These are phyloP conservation scores for Parastagonospora avenae DNA, from an alignment of 2,329 filamentous ascomycete genomes.

Conservation along the genomic window DNA sequence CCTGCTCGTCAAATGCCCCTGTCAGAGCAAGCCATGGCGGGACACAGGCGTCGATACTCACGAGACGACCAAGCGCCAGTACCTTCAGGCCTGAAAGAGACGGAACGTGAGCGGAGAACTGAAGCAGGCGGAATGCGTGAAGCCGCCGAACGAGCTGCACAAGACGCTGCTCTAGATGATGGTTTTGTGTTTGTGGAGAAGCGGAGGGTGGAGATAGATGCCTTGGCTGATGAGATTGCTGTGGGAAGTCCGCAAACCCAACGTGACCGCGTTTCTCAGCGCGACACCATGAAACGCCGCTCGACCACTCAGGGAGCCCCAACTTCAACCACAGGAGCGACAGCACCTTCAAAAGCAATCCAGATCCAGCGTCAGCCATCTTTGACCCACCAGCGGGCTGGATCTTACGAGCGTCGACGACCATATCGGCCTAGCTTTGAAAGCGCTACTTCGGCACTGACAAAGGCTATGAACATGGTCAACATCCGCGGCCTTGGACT, in stretches of 20 bases:
- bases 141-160: constrained; percentile 70
- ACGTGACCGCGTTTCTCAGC: constrained; percentile 54
- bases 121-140: constrained; percentile 48
- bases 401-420: constrained; percentile 80
- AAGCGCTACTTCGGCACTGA: constrained; percentile 88
- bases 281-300: constrained; percentile 71
- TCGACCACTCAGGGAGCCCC: constrained; percentile 78
- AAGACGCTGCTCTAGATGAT: constrained; percentile 87
- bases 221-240: constrained; percentile 92
- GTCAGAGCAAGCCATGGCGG: constrained; percentile 45
- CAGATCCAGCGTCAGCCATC: constrained; percentile 73
- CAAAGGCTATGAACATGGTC: constrained; percentile 93
- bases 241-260: constrained; percentile 69
- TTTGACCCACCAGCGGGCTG: constrained; percentile 69
- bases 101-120: constrained; percentile 49
- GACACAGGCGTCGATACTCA: constrained; percentile 68
- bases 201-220: constrained; percentile 93
- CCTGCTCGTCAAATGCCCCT: constrained; percentile 48
- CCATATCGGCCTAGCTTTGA: constrained; percentile 73
- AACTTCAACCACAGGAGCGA: constrained; percentile 70
- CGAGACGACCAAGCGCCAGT: constrained; percentile 51
- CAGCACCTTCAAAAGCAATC: constrained; percentile 73
- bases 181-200: constrained; percentile 98
- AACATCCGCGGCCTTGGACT: constrained; percentile 76
- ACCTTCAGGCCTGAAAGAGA: constrained; percentile 55